Evolutionary conservation across 1,284 basidiomycete genomes (phyloP), one percentile per base, ranked within the genome.

Genomic region (Ganoderma resinaceum): DNA sequence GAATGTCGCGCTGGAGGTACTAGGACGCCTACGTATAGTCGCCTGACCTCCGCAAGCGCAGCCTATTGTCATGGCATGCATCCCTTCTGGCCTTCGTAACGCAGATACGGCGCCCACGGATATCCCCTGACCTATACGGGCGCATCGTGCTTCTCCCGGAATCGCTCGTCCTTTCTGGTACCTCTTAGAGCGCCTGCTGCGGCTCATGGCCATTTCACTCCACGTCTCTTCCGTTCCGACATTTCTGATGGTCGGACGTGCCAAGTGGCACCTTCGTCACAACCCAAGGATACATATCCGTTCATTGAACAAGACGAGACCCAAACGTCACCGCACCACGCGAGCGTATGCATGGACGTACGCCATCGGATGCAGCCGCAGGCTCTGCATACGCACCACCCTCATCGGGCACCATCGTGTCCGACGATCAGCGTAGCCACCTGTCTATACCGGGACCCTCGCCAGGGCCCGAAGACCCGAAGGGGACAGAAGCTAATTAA

Each of bases 381-480:
- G n/a, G 57, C 26, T 60, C 58, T n/a, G 16, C 5, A n/a, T 14
- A 29, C 16, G 58, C 38, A 29, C 2, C 58, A 46, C 43, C 43
- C 43, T n/a, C 43, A 46, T 46, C 43, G n/a, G 43, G 20, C 43
- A 46, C 58, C 58, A 23, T 26, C 35, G 37, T 37, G n/a, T n/a
- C 42, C 38, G 37, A 60, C 58, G 58, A 60, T 60, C 58, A 26
- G 58, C 58, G 35, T 26, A 38, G 58, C 37, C n/a, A 37, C 37
- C 5, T 40, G 23, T 20, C 18, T 37, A 58, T 60, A 38, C n/a
- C 14, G 23, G 37, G 35, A 40, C 37, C 58, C 38, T 40, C 23
- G 26, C 37, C 37, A 60, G 58, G 58, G 58, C n/a, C 58, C 58
- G 58, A 60, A 38, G 58, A 60, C 35, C 58, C 38, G 58, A 38